These are phyloP conservation scores for Aspergillus wentii DNA, from an alignment of 495 filamentous ascomycete genomes.

Conservation along the genomic window DNA sequence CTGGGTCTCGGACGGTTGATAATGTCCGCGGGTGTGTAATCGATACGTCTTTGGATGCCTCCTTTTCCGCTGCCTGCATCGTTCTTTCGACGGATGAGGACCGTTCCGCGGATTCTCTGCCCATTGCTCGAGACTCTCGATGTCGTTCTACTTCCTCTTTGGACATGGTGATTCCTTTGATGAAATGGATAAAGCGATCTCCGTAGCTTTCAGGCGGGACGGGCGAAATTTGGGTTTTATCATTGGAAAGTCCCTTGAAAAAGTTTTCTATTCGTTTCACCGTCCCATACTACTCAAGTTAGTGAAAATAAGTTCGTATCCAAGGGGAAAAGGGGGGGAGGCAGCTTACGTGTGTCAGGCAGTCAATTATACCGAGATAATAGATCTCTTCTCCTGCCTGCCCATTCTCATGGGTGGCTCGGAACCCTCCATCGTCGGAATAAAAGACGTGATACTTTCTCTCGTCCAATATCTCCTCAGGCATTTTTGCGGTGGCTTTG, in stretches of 20 bases:
- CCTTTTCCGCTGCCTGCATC: constrained; percentile 42
- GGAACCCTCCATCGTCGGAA: constrained; percentile 87
- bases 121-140: constrained; percentile 36
- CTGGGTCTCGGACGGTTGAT: constrained; percentile 46
- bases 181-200: constrained; percentile 91
- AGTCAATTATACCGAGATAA: constrained; percentile 97
- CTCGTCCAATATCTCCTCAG: constrained; percentile 73
- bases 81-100: constrained; percentile 43
- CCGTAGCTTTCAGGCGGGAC: constrained; percentile 91
- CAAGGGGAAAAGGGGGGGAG: background rate
- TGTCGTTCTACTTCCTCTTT: constrained; percentile 72
- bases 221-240: constrained; percentile 83
- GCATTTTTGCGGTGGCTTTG: constrained; percentile 78
- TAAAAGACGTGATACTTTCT: constrained; percentile 74
- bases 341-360: constrained; percentile 80
- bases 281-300: constrained; percentile 66
- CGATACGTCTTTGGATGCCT: constrained; percentile 49
- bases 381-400: constrained; percentile 86
- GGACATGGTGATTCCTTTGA: constrained; percentile 83
- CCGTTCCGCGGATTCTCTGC: constrained; percentile 25
- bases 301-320: constrained; percentile 11
- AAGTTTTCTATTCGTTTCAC: constrained; percentile 88
- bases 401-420: constrained; percentile 89
- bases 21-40: constrained; percentile 51
- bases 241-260: constrained; percentile 82